Conservation (phyloP, 2,329 filamentous ascomycete species). For the Fusarium buharicum region DNA sequence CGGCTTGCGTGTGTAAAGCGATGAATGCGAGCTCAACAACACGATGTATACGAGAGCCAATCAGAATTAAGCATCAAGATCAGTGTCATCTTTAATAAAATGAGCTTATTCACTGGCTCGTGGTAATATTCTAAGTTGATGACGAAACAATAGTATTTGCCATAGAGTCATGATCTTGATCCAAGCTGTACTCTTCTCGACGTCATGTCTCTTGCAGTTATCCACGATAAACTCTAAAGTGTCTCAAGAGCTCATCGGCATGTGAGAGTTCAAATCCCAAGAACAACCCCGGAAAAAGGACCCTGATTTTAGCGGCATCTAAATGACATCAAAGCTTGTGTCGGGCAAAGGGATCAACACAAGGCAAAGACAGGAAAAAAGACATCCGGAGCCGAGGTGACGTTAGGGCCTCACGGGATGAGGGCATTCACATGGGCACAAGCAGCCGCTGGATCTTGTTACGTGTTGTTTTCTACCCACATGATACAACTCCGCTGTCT, state of each 20-base stretch:
- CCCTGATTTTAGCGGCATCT: constrained; percentile 13
- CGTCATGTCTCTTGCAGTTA: not conserved
- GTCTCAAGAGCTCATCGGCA: not conserved
- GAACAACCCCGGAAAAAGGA: not conserved
- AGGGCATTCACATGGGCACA: constrained; percentile 41
- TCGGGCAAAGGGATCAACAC: constrained; percentile 12
- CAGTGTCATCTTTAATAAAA: not conserved
- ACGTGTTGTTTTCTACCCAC: constrained; percentile 23
- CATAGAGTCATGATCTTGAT: not conserved
- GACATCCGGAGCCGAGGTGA: constrained; percentile 23
- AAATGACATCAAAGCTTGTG: not conserved
- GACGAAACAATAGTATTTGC: not conserved
- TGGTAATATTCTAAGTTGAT: not conserved
- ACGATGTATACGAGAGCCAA: constrained; percentile 26
- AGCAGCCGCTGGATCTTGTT: not conserved
- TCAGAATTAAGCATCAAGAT: not conserved
- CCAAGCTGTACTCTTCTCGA: not conserved
- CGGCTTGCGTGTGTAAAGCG: constrained; percentile 11
- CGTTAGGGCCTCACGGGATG: constrained; percentile 33
- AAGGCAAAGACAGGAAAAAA: not conserved
- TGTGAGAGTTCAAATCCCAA: constrained; percentile 7
- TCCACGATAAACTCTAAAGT: not conserved
- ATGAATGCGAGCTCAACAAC: constrained; percentile 34
- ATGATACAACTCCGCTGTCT: constrained; percentile 7
- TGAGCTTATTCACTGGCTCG: not conserved